Conservation (phyloP, 805 yeast species). For the Barnettozyma sucrosica region DNA sequence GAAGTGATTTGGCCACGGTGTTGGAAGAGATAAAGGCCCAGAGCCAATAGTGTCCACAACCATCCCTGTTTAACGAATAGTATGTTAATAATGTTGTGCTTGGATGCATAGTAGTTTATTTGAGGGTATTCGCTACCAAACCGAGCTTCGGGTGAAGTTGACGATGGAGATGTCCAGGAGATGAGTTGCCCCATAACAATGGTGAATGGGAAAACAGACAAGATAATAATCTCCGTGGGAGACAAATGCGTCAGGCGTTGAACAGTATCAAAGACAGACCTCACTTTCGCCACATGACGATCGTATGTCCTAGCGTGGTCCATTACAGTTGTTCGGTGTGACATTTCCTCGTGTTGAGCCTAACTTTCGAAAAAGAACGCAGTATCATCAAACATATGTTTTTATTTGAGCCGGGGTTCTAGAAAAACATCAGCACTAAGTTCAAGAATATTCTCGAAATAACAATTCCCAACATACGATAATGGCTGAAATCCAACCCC, state of each 20-base stretch:
- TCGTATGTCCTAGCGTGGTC: conserved; percentile 1
- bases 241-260: conserved; percentile 5
- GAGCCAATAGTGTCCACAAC: conserved; percentile 73
- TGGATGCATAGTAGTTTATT: conserved; percentile 37
- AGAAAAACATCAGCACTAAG: too few relatives aligned
- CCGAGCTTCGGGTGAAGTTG: not conserved
- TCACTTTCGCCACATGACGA: conserved; percentile 3
- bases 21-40: conserved; percentile 23
- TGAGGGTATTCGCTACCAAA: not conserved
- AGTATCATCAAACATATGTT: too few relatives aligned
- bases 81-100: conserved; percentile 64
- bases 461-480: too few relatives aligned
- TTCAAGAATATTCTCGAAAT: too few relatives aligned
- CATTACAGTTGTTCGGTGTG: not conserved
- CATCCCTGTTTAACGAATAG: conserved; percentile 85
- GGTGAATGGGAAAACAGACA: conserved; percentile 34
- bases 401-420: too few relatives aligned
- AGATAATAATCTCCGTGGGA: conserved; percentile 12
- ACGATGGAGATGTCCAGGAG: conserved; percentile 23
- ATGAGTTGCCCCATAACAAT: conserved; percentile 48
- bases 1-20: conserved; percentile 10
- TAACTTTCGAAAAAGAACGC: too few relatives aligned
- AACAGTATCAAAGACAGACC: not conserved
- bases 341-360: too few relatives aligned
- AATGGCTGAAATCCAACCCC: not conserved